phyloP scores from a whole-genome alignment of 1,284 basidiomycete genomes.

The Amylostereum areolatum region DNA sequence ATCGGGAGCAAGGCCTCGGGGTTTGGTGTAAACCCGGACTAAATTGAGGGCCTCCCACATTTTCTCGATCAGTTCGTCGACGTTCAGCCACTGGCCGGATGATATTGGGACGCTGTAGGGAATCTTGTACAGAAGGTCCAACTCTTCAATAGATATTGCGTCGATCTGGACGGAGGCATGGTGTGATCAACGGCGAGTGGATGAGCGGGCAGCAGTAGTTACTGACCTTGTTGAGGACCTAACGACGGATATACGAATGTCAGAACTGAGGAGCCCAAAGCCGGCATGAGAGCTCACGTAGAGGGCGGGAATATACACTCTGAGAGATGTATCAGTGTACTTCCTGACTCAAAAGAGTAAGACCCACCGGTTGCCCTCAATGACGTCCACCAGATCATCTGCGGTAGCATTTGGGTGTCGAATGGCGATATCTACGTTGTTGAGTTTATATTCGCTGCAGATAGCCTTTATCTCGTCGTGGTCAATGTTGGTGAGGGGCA shows the following conservation, averaged over 20 bases:
- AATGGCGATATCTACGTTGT: slow-evolving; percentile 91
- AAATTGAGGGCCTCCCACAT: slow-evolving; percentile 91
- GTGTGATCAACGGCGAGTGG: slow-evolving; percentile 1
- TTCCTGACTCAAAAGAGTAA: neutral
- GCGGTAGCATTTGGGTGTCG: slow-evolving; percentile 90
- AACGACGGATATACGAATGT: slow-evolving; percentile 1
- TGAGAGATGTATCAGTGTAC: slow-evolving; percentile 22
- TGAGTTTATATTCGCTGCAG: slow-evolving; percentile 86
- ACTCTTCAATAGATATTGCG: slow-evolving; percentile 96
- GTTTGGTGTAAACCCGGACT: slow-evolving; percentile 94
- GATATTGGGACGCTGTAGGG: slow-evolving; percentile 95
- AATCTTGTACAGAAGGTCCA: slow-evolving; percentile 94
- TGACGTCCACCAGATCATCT: slow-evolving; percentile 96
- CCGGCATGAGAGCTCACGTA: slow-evolving; percentile 54
- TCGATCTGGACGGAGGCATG: slow-evolving; percentile 70
- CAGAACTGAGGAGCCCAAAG: neutral
- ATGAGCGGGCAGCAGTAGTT: neutral
- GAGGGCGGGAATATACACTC: slow-evolving; percentile 91
- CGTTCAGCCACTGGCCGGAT: slow-evolving; percentile 91
- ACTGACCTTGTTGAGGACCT: slow-evolving; percentile 74
- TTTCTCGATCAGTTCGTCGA: slow-evolving; percentile 89
- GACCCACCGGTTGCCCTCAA: slow-evolving; percentile 82
- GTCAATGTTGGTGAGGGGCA: slow-evolving; percentile 95
- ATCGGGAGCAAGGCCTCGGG: slow-evolving; percentile 86
- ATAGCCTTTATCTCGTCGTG: slow-evolving; percentile 97